Evolutionary conservation across 2,329 filamentous ascomycete species (phyloP).

Genomic region (Stagonosporopsis vannaccii): DNA sequence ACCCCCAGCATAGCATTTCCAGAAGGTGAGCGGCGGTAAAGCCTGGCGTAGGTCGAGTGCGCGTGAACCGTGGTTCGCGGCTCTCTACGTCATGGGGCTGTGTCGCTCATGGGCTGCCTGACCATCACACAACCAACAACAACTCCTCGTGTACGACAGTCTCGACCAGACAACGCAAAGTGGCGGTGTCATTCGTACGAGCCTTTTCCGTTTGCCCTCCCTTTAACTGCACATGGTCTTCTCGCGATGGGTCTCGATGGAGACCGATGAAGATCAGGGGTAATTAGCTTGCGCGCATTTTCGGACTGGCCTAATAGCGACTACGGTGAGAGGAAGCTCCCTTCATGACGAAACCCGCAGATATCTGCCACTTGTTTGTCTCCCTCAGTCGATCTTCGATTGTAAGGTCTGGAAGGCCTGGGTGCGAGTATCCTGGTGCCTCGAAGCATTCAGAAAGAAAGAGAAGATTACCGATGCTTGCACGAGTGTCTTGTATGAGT

Average conservation of each 20-base stretch:
- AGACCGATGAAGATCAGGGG: slow-evolving; percentile 3
- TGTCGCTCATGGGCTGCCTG: background rate
- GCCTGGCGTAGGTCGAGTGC: background rate
- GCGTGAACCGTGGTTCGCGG: background rate
- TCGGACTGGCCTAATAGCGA: too few relatives aligned
- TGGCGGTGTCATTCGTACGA: slow-evolving; percentile 6
- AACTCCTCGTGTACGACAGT: background rate
- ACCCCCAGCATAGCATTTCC: background rate
- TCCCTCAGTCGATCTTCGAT: too few relatives aligned
- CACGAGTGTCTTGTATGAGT: too few relatives aligned
- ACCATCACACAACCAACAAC: background rate
- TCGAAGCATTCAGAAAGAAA: too few relatives aligned
- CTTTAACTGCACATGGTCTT: background rate
- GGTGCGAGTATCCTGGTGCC: too few relatives aligned
- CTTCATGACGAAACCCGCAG: too few relatives aligned
- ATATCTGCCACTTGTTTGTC: too few relatives aligned
- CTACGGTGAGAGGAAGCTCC: too few relatives aligned
- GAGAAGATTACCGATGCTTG: too few relatives aligned
- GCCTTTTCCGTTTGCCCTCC: background rate
- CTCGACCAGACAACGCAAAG: background rate
- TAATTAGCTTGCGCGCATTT: too few relatives aligned
- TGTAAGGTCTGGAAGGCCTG: too few relatives aligned
- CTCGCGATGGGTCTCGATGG: background rate
- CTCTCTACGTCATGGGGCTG: slow-evolving; percentile 11
- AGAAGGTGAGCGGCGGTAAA: too few relatives aligned